A percentile compares a stretch with the other conserved stretches of the same genome.
Conservation (phyloP, 2,329 filamentous ascomycete species). For the Fusarium drepaniforme region DNA sequence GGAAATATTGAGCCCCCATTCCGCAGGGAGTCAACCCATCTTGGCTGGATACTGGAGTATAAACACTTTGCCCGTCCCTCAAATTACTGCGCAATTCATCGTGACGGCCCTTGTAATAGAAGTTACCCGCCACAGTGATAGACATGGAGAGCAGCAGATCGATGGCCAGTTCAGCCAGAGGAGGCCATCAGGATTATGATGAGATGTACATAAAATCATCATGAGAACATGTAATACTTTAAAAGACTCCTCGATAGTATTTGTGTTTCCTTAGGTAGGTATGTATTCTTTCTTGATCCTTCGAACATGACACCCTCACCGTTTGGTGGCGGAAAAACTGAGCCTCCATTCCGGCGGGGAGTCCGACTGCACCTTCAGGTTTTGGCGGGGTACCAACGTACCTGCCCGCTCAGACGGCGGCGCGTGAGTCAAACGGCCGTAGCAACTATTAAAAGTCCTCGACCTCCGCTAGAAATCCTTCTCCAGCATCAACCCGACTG, state of each 20-base stretch:
- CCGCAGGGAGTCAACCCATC: not conserved
- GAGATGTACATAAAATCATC: not conserved
- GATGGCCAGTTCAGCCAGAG: not conserved
- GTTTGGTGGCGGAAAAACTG: conserved; percentile 6
- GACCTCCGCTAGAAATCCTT: not conserved
- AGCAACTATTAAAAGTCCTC: not conserved
- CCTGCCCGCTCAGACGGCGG: not conserved
- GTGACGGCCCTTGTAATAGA: not conserved
- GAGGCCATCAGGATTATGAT: not conserved
- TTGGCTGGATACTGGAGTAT: not conserved
- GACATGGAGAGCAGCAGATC: not conserved
- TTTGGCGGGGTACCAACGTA: not conserved
- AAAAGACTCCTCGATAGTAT: not conserved
- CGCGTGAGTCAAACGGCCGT: not conserved
- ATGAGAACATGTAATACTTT: not conserved
- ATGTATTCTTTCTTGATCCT: not conserved
- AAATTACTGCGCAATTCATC: not conserved
- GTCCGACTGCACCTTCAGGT: not conserved
- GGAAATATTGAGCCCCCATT: conserved; percentile 3
- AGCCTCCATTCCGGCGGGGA: conserved; percentile 16
- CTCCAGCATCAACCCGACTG: not conserved
- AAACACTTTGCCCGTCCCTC: too few relatives aligned
- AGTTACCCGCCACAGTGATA: not conserved
- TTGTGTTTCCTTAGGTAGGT: not conserved
- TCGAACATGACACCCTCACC: not conserved